These are phyloP conservation scores for Aegle marmelos DNA, from an alignment of 345 rosid genomes.

Conservation along the genomic window DNA sequence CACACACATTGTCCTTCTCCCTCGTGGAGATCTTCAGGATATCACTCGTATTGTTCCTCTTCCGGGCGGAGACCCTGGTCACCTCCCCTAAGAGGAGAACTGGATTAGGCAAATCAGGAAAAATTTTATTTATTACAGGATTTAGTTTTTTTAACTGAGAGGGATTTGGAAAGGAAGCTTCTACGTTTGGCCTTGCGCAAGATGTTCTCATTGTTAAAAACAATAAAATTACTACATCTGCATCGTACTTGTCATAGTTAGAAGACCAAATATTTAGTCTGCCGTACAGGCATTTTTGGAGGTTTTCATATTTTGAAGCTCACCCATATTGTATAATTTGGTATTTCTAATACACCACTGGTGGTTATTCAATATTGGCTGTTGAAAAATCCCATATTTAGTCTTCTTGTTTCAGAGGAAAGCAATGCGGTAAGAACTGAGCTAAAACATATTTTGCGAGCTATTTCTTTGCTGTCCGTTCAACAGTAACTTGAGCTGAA, in stretches of 20 bases:
- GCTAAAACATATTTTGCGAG: too few relatives aligned
- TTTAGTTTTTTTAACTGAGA: slow-evolving; percentile 28
- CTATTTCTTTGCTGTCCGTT: not conserved
- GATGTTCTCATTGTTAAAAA: slow-evolving; percentile 26
- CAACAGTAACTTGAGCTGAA: too few relatives aligned
- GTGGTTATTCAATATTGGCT: too few relatives aligned
- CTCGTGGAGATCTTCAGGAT: slow-evolving; percentile 18
- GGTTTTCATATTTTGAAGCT: too few relatives aligned
- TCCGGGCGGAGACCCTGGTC: slow-evolving; percentile 24
- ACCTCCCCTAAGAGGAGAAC: slow-evolving; percentile 25
- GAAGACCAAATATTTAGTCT: not conserved
- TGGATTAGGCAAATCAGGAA: slow-evolving; percentile 29
- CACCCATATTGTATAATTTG: too few relatives aligned
- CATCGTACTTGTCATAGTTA: not conserved
- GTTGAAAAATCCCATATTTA: too few relatives aligned
- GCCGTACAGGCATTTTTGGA: not conserved
- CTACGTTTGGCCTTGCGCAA: slow-evolving; percentile 27
- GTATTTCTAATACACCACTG: too few relatives aligned
- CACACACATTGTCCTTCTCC: slow-evolving; percentile 15
- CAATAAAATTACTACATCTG: slow-evolving; percentile 19
- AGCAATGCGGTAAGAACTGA: too few relatives aligned
- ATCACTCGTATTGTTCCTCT: slow-evolving; percentile 14
- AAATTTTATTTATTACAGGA: slow-evolving; percentile 24
- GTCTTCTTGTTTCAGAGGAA: too few relatives aligned
- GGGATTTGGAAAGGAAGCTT: slow-evolving; percentile 31